phyloP scores from a whole-genome alignment of 768 basidiomycete species.

The Mycena filopes region DNA sequence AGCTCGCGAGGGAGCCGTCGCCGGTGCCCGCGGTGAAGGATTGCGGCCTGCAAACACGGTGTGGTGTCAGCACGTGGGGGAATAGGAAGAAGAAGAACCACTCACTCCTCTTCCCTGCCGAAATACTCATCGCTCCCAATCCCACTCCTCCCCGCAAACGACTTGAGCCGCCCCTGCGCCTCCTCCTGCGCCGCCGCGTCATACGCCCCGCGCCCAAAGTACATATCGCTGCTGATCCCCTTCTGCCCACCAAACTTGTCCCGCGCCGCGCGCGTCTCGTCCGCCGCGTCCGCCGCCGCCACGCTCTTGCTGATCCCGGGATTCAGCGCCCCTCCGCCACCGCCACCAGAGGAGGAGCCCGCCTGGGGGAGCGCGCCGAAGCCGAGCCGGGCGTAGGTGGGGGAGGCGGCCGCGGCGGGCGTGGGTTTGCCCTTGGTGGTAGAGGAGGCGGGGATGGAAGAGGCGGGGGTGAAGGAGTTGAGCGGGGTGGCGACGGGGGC shows the following conservation, averaged over 20 bases:
- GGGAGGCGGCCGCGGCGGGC: slow-evolving; percentile 16
- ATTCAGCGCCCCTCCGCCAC: slow-evolving; percentile 14
- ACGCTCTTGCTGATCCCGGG: slow-evolving; percentile 24
- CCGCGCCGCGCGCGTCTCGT: slow-evolving; percentile 71
- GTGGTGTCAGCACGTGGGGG: slow-evolving; percentile 37
- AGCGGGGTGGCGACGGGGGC: slow-evolving; percentile 24
- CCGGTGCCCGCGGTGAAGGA: slow-evolving; percentile 34
- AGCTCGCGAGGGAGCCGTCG: slow-evolving; percentile 67
- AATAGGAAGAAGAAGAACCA: slow-evolving; percentile 51
- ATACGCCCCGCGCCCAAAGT: slow-evolving; percentile 90
- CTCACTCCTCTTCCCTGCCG: slow-evolving; percentile 89
- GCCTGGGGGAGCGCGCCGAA: slow-evolving; percentile 29
- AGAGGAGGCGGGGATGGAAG: slow-evolving; percentile 39
- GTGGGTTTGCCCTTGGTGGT: slow-evolving; percentile 36
- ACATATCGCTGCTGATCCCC: slow-evolving; percentile 98
- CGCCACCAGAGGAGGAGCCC: neutral
- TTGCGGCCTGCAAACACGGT: neutral
- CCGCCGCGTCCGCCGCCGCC: slow-evolving; percentile 60
- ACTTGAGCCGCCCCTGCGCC: slow-evolving; percentile 82
- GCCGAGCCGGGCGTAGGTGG: slow-evolving; percentile 27
- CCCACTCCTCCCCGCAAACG: slow-evolving; percentile 91
- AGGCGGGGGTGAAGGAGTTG: slow-evolving; percentile 23
- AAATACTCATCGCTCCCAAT: slow-evolving; percentile 98
- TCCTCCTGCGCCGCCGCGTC: slow-evolving; percentile 78
- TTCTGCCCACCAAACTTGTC: slow-evolving; percentile 94